A percentile compares a stretch with the other conserved stretches of the same genome.
These are phyloP conservation scores for Diutina ranongensis DNA, from an alignment of 1,139 yeast genomes.

Conservation along the genomic window DNA sequence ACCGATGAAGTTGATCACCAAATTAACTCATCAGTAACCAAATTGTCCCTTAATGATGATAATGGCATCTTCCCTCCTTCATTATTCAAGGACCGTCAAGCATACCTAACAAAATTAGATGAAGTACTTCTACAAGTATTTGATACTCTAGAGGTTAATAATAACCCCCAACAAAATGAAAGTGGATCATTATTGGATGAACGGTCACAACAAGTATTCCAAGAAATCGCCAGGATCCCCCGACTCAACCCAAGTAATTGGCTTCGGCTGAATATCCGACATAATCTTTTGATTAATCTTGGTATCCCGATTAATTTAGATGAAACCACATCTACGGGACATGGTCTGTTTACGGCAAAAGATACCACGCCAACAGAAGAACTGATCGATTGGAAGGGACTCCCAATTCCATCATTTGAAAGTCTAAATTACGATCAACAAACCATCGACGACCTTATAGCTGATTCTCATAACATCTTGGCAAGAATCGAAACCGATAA, in stretches of 20 bases:
- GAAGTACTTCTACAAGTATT: conserved; percentile 16
- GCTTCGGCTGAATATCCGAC: conserved; percentile 46
- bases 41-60: neutral
- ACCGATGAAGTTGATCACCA: neutral
- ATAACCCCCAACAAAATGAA: neutral
- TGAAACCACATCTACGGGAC: conserved; percentile 16
- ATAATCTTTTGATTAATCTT: conserved; percentile 40
- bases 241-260: conserved; percentile 43
- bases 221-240: conserved; percentile 28
- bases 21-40: neutral
- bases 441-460: conserved; percentile 11
- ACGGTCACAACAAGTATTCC: conserved; percentile 19
- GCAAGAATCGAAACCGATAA: conserved; percentile 26
- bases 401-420: conserved; percentile 19
- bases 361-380: conserved; percentile 5
- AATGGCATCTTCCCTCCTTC: conserved; percentile 8
- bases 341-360: conserved; percentile 9
- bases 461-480: conserved; percentile 17
- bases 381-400: conserved; percentile 21
- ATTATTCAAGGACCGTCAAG: conserved; percentile 11
- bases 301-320: conserved; percentile 54
- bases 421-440: conserved; percentile 13
- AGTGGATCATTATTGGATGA: conserved; percentile 13
- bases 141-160: neutral
- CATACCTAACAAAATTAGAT: conserved; percentile 13